These are phyloP conservation scores for Suillus brevipes DNA, from an alignment of 768 basidiomycete genomes.

Conservation along the genomic window DNA sequence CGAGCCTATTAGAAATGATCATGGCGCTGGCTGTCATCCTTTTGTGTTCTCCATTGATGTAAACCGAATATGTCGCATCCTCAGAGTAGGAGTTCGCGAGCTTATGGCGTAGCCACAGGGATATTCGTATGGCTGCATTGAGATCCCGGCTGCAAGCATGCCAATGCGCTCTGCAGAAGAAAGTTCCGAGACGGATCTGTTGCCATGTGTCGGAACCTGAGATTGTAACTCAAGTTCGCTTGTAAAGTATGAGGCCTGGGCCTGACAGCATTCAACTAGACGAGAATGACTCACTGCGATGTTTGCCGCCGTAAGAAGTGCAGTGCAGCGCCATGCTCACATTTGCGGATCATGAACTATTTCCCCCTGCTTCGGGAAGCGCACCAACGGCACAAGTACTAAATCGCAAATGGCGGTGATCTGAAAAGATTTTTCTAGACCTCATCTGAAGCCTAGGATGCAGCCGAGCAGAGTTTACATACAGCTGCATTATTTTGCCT, in stretches of 20 bases:
- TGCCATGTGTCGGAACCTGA: neutral
- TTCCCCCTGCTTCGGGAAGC: neutral
- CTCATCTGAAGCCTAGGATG: slow-evolving; percentile 1
- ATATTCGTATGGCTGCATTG: neutral
- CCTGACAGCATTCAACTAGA: neutral
- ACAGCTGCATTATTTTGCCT: neutral
- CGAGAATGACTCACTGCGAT: neutral
- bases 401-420: neutral
- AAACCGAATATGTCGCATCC: neutral
- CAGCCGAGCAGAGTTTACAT: slow-evolving; percentile 7
- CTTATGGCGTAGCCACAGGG: neutral
- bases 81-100: neutral
- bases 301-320: neutral
- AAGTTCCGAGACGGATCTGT: neutral
- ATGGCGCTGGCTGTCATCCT: neutral
- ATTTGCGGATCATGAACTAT: neutral
- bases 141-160: neutral
- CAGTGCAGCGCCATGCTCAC: neutral
- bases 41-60: neutral
- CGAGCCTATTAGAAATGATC: neutral
- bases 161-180: neutral
- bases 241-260: neutral
- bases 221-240: neutral
- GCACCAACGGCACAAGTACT: neutral
- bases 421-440: slow-evolving; percentile 1